Conservation (phyloP, 139 green algal genomes). For the Picochlorum sp. region DNA sequence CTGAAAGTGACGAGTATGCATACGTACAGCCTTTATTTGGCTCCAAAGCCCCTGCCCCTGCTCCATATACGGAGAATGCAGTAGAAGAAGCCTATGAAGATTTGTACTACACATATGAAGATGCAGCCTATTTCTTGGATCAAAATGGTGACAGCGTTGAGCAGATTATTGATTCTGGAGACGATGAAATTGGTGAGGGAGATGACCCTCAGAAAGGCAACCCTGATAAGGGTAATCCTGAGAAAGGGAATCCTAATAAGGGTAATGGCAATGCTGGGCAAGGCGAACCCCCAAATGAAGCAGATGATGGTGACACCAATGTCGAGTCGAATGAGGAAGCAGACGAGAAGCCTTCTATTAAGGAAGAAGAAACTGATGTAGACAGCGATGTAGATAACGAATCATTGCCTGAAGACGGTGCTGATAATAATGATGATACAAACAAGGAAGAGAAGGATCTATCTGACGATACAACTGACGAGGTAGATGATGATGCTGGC, state of each 20-base stretch:
- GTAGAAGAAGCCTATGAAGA: no score
- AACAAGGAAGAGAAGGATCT: background rate
- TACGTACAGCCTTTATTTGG: no score
- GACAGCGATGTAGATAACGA: background rate
- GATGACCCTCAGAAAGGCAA: no score
- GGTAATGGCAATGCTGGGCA: background rate
- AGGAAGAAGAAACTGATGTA: slow-evolving; percentile 1
- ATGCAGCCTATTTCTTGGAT: no score
- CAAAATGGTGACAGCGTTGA: no score
- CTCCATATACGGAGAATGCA: no score
- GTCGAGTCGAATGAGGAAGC: background rate
- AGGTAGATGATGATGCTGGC: background rate
- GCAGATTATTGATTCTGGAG: no score
- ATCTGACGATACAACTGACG: background rate
- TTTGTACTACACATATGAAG: no score
- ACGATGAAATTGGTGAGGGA: no score
- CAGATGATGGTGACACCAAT: background rate
- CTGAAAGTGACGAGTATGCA: no score
- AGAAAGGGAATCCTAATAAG: background rate
- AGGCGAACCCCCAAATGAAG: background rate
- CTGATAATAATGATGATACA: background rate
- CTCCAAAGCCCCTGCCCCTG: no score
- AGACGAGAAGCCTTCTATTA: background rate
- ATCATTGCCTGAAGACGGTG: background rate
- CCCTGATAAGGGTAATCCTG: background rate